A percentile compares a stretch with the other conserved stretches of the same genome.
Evolutionary conservation across 2,329 filamentous ascomycete species (phyloP).

Genomic region (Aaosphaeria pasadenensis): DNA sequence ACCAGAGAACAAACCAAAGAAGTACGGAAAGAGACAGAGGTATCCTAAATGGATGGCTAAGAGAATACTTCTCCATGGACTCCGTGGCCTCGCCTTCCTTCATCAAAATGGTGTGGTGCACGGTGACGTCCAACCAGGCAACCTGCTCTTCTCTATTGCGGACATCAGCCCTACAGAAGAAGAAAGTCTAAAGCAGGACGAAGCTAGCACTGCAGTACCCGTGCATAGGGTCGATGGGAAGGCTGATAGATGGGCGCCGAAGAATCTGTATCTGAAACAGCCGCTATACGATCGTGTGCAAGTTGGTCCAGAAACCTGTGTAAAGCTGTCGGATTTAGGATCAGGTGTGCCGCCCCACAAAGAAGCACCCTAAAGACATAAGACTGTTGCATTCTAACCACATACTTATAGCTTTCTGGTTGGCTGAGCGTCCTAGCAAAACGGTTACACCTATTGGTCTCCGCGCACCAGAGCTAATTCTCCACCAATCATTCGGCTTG

Average conservation of each 20-base stretch:
- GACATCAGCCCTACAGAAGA: slow-evolving; percentile 18
- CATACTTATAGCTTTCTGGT: slow-evolving; percentile 10
- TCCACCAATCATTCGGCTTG: slow-evolving; percentile 25
- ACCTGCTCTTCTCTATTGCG: slow-evolving; percentile 36
- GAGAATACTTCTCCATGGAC: slow-evolving; percentile 34
- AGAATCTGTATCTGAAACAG: slow-evolving; percentile 24
- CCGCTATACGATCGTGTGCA: slow-evolving; percentile 20
- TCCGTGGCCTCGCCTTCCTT: slow-evolving; percentile 38
- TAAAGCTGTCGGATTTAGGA: slow-evolving; percentile 31
- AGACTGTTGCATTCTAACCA: not conserved
- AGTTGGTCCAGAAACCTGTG: slow-evolving; percentile 15
- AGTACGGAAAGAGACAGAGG: slow-evolving; percentile 5
- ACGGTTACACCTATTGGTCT: slow-evolving; percentile 21
- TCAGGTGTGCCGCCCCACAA: slow-evolving; percentile 12
- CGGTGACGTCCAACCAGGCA: slow-evolving; percentile 41
- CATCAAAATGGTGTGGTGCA: slow-evolving; percentile 41
- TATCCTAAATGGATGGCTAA: slow-evolving; percentile 22
- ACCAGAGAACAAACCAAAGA: slow-evolving; percentile 10
- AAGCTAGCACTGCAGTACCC: slow-evolving; percentile 14
- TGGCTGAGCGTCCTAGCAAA: slow-evolving; percentile 16
- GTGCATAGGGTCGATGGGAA: slow-evolving; percentile 20
- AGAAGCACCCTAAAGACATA: slow-evolving; percentile 6
- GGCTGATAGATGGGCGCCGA: slow-evolving; percentile 27
- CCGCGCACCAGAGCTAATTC: slow-evolving; percentile 29
- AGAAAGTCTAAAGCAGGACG: slow-evolving; percentile 16